Evolutionary conservation across 139 green algal species (phyloP).

Genomic region (Volvox africanus): DNA sequence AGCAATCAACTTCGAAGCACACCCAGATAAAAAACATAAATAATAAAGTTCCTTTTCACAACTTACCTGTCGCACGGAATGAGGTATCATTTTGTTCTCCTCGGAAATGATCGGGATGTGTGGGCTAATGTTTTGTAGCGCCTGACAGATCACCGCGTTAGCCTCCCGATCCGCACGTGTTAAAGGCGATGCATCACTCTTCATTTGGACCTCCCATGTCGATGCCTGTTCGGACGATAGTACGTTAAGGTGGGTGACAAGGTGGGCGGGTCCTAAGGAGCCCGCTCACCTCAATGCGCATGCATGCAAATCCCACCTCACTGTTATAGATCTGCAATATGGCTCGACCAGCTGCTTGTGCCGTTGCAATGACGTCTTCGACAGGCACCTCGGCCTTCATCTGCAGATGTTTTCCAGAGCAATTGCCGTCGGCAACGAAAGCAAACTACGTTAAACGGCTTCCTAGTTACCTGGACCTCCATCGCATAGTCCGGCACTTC

Average conservation of each 20-base stretch:
- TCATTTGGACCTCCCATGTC: constrained; percentile 78
- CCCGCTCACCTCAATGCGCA: constrained; percentile 45
- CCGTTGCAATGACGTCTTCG: constrained; percentile 71
- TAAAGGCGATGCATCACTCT: constrained; percentile 83
- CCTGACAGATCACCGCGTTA: constrained; percentile 84
- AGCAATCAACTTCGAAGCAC: neutral
- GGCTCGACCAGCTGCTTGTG: constrained; percentile 74
- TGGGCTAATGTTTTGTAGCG: constrained; percentile 64
- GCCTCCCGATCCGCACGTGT: constrained; percentile 83
- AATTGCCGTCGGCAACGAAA: neutral
- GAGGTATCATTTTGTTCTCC: constrained; percentile 79
- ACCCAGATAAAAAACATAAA: neutral
- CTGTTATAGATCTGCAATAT: constrained; percentile 86
- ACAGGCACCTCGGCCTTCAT: constrained; percentile 50
- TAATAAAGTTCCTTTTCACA: neutral
- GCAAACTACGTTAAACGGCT: neutral
- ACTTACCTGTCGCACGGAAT: constrained; percentile 75
- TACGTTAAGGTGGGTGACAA: neutral
- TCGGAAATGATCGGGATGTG: constrained; percentile 92
- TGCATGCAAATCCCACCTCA: constrained; percentile 58
- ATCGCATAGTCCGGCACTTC: constrained; percentile 41
- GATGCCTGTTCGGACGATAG: constrained; percentile 5
- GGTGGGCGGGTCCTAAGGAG: neutral
- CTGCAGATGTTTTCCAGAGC: neutral
- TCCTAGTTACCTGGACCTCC: constrained; percentile 11